These are phyloP conservation scores for Cercospora brassicicola DNA, from an alignment of 2,329 filamentous ascomycete species.

Conservation along the genomic window DNA sequence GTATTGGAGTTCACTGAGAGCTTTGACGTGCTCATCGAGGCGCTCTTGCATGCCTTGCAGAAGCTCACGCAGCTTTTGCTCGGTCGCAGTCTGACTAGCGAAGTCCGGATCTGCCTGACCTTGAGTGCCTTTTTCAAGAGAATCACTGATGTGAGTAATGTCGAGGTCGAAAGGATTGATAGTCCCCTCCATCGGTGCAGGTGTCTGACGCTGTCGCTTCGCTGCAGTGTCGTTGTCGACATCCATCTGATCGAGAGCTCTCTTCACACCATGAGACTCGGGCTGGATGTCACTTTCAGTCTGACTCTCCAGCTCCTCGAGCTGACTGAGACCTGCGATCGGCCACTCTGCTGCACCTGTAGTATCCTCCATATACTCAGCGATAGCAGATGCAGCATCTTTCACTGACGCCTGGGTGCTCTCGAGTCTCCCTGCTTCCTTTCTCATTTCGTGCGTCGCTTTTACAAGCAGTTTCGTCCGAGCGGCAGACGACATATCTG, in stretches of 20 bases:
- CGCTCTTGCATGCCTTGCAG: conserved; percentile 29
- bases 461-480: conserved; percentile 42
- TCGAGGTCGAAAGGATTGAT: conserved; percentile 41
- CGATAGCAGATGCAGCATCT: conserved; percentile 30
- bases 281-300: conserved; percentile 35
- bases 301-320: conserved; percentile 38
- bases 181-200: conserved; percentile 26
- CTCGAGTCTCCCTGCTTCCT: conserved; percentile 39
- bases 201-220: conserved; percentile 32
- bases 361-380: conserved; percentile 25
- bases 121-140: conserved; percentile 38
- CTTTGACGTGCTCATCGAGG: conserved; percentile 34
- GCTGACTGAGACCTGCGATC: conserved; percentile 27
- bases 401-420: conserved; percentile 26
- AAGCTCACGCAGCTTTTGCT: conserved; percentile 28
- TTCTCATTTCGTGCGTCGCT: conserved; percentile 39
- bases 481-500: conserved; percentile 28
- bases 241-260: conserved; percentile 14
- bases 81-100: conserved; percentile 11
- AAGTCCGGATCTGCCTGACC: conserved; percentile 4
- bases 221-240: conserved; percentile 5
- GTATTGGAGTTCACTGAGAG: conserved; percentile 38
- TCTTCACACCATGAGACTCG: conserved; percentile 25
- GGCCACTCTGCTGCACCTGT: conserved; percentile 29
- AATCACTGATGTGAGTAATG: conserved; percentile 47